These are phyloP conservation scores for Aspergillus pseudoglaucus DNA, from an alignment of 2,329 filamentous ascomycete genomes.

Conservation along the genomic window DNA sequence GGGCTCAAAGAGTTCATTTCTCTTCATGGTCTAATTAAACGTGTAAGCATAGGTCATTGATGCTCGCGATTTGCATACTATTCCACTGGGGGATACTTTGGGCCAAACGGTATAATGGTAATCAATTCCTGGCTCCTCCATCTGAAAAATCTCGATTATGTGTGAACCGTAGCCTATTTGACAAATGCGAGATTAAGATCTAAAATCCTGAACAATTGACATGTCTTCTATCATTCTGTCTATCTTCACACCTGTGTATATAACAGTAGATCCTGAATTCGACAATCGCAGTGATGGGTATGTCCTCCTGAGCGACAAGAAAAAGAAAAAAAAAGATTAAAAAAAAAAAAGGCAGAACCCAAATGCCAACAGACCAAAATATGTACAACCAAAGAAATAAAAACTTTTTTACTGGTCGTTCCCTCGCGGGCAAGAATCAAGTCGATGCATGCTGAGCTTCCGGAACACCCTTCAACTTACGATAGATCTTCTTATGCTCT, in stretches of 20 bases:
- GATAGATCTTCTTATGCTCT: conserved; percentile 61
- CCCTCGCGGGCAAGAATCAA: neutral
- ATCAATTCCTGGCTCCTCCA: no score
- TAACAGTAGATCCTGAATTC: conserved; percentile 5
- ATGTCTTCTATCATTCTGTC: neutral
- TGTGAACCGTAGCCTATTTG: no score
- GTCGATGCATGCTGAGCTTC: conserved; percentile 49
- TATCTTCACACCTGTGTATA: conserved; percentile 1
- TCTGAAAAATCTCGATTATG: no score
- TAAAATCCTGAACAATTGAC: no score
- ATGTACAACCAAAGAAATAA: conserved; percentile 3
- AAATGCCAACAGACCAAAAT: neutral
- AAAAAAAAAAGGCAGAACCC: neutral
- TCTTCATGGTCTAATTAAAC: no score
- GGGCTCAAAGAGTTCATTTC: conserved; percentile 14
- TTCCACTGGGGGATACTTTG: no score
- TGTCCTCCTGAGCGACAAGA: neutral
- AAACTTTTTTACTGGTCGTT: conserved; percentile 2
- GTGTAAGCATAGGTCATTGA: no score
- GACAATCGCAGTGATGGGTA: neutral
- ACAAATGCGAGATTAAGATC: no score
- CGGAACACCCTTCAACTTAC: conserved; percentile 32
- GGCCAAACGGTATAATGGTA: no score
- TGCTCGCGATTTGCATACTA: no score
- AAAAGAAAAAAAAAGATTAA: conserved; percentile 2